phyloP scores from a whole-genome alignment of 495 filamentous ascomycete species.

The Cudoniella acicularis region DNA sequence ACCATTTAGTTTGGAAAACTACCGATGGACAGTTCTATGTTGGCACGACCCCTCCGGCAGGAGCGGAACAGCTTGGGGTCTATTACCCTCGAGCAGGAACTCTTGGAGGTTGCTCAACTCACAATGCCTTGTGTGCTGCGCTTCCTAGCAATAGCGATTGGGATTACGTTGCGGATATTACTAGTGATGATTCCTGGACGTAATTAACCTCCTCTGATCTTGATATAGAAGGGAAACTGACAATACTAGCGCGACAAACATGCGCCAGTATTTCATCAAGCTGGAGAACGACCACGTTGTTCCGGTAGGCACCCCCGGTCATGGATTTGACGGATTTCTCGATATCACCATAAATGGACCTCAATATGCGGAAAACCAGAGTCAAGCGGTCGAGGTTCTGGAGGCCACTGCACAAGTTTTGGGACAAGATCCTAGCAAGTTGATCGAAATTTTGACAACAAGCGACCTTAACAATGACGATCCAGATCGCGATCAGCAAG shows the following conservation, averaged over 20 bases:
- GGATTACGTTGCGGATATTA: slow-evolving; percentile 37
- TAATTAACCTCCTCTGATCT: slow-evolving; percentile 9
- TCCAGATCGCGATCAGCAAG: slow-evolving; percentile 50
- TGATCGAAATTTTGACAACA: slow-evolving; percentile 26
- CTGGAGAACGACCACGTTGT: slow-evolving; percentile 19
- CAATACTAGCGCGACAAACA: slow-evolving; percentile 30
- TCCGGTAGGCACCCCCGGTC: slow-evolving; percentile 27
- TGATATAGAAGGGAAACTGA: slow-evolving; percentile 39
- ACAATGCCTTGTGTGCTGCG: slow-evolving; percentile 41
- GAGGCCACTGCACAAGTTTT: slow-evolving; percentile 2
- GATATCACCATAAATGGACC: slow-evolving; percentile 38
- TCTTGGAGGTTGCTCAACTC: slow-evolving; percentile 41
- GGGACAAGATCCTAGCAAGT: slow-evolving; percentile 4
- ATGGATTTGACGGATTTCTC: slow-evolving; percentile 52
- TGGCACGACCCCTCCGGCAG: slow-evolving; percentile 35
- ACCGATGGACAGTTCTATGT: slow-evolving; percentile 37
- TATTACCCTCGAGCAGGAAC: slow-evolving; percentile 44
- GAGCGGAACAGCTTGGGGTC: slow-evolving; percentile 37
- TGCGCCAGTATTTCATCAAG: slow-evolving; percentile 32
- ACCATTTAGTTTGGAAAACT: slow-evolving; percentile 41
- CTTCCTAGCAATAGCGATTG: slow-evolving; percentile 44
- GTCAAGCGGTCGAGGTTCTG: slow-evolving; percentile 35
- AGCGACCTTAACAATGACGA: slow-evolving; percentile 42
- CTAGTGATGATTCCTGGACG: slow-evolving; percentile 38
- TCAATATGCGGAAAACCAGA: slow-evolving; percentile 37